phyloP scores from a whole-genome alignment of 2,329 filamentous ascomycete species.

The Calonectria hawksworthii region DNA sequence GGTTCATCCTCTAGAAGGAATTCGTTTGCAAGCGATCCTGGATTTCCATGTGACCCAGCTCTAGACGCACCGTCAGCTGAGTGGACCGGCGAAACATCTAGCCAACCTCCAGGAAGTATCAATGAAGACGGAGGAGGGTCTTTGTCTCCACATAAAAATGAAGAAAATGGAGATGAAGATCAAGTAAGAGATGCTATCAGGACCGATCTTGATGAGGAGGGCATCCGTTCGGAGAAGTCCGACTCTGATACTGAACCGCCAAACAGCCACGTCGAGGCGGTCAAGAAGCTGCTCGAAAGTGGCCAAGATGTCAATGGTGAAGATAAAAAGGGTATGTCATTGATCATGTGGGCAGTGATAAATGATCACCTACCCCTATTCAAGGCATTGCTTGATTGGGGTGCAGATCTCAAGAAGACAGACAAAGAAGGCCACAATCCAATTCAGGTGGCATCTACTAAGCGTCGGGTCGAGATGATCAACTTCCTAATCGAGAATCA shows the following conservation, averaged over 20 bases:
- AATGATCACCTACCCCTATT: too few relatives aligned
- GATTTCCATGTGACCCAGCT: not conserved
- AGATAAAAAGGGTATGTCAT: not conserved
- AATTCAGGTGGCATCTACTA: not conserved
- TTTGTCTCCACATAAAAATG: not conserved
- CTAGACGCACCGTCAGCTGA: not conserved
- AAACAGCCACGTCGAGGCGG: not conserved
- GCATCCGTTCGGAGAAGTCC: too few relatives aligned
- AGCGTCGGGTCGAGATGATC: not conserved
- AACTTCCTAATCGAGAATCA: not conserved
- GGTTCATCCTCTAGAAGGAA: not conserved
- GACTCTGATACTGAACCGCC: too few relatives aligned
- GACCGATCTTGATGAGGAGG: too few relatives aligned
- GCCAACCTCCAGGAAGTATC: too few relatives aligned
- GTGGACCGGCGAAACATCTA: not conserved
- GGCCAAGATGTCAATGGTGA: not conserved
- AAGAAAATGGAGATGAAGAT: not conserved
- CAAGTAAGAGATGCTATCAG: too few relatives aligned
- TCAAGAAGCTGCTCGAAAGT: not conserved
- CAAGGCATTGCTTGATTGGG: not conserved
- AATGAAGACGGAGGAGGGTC: not conserved
- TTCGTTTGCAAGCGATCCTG: not conserved
- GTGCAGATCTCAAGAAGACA: not conserved
- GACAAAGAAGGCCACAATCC: not conserved
- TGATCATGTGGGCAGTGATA: too few relatives aligned